These are phyloP conservation scores for Yarrowia deformans DNA, from an alignment of 805 yeast species.

Conservation along the genomic window DNA sequence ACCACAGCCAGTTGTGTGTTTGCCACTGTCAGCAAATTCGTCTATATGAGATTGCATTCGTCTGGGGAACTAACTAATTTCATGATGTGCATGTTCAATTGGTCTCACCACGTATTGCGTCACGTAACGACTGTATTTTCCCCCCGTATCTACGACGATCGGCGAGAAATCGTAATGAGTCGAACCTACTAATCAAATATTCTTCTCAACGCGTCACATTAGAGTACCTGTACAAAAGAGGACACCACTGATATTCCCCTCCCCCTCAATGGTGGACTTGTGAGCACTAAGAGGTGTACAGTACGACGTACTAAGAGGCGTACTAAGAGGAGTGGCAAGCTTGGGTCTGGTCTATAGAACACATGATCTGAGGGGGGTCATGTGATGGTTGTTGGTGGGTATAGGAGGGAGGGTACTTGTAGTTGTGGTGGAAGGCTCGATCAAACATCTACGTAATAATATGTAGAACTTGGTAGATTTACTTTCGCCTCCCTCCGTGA, in stretches of 20 bases:
- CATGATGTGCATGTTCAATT: not conserved
- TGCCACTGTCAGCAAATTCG: not conserved
- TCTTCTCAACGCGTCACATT: constrained; percentile 25
- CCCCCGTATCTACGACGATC: not conserved
- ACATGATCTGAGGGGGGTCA: not conserved
- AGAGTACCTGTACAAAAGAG: constrained; percentile 17
- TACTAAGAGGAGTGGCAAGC: no score
- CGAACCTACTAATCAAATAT: constrained; percentile 10
- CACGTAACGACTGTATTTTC: not conserved
- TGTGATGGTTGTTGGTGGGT: no score
- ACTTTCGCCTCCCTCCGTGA: no score
- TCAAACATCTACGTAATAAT: no score
- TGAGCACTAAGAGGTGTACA: not conserved
- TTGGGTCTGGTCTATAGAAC: not conserved
- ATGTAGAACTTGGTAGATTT: no score
- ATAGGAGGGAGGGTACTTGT: no score
- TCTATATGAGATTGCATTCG: not conserved
- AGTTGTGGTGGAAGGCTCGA: no score
- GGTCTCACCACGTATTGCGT: not conserved
- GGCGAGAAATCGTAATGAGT: not conserved
- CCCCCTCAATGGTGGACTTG: constrained; percentile 4
- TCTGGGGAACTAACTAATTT: not conserved
- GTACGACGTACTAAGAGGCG: not conserved
- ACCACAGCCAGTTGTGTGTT: not conserved
- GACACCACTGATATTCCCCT: not conserved